Conservation (phyloP, 2,329 filamentous ascomycete species). For the Fusarium sororula region DNA sequence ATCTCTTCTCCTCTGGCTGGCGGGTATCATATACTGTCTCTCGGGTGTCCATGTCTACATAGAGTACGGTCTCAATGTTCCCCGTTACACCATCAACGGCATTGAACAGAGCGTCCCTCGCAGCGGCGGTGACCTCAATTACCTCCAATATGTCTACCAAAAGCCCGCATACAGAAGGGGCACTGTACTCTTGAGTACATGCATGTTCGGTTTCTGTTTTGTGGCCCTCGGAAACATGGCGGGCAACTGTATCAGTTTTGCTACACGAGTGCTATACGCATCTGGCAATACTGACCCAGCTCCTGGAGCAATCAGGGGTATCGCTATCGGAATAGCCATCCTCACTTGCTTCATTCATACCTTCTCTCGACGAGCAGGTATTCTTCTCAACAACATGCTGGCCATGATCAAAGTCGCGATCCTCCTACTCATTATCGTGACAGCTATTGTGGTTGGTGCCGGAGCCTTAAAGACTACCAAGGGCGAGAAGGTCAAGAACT, state of each 20-base stretch:
- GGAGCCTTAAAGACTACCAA: slow-evolving; percentile 33
- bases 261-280: slow-evolving; percentile 51
- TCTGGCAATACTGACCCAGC: slow-evolving; percentile 42
- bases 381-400: slow-evolving; percentile 60
- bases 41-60: slow-evolving; percentile 51
- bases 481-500: slow-evolving; percentile 31
- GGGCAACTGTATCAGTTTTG: slow-evolving; percentile 59
- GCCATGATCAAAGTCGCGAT: slow-evolving; percentile 60
- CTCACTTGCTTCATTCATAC: slow-evolving; percentile 59
- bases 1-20: slow-evolving; percentile 53
- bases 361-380: slow-evolving; percentile 59
- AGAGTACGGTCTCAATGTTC: slow-evolving; percentile 58
- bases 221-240: slow-evolving; percentile 59
- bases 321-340: slow-evolving; percentile 57
- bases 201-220: slow-evolving; percentile 56
- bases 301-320: slow-evolving; percentile 52
- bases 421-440: slow-evolving; percentile 54
- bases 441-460: slow-evolving; percentile 46
- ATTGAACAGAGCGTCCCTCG: slow-evolving; percentile 54
- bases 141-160: slow-evolving; percentile 57
- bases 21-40: slow-evolving; percentile 51
- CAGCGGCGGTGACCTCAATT: slow-evolving; percentile 59
- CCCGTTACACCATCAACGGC: slow-evolving; percentile 51
- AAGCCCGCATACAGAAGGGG: slow-evolving; percentile 48
- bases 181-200: slow-evolving; percentile 52